A percentile compares a stretch with the other conserved stretches of the same genome.
Conservation (phyloP, 441 rosid species). For the Theobroma grandiflorum region DNA sequence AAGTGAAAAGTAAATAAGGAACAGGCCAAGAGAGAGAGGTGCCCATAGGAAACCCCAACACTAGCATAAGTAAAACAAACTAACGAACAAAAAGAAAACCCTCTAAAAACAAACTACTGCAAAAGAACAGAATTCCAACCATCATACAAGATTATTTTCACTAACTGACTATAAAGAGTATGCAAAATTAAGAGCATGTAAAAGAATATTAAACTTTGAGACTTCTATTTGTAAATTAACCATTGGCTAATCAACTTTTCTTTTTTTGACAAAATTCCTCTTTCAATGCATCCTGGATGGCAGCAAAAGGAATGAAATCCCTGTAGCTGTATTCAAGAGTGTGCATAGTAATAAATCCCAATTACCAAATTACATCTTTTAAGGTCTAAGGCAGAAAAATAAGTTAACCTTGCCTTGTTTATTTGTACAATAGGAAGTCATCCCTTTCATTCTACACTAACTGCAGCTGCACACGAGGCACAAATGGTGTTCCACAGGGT, state of each 20-base stretch:
- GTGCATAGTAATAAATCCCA: neutral
- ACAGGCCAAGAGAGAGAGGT: neutral
- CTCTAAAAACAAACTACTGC: neutral
- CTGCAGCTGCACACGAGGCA: neutral
- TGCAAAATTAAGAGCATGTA: neutral
- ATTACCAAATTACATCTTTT: neutral
- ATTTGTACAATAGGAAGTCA: neutral
- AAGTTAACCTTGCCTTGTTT: neutral
- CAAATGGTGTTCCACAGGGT: neutral
- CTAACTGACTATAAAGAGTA: neutral
- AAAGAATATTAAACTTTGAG: neutral
- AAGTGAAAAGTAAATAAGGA: too few relatives aligned
- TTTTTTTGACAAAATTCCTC: neutral
- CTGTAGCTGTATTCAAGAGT: neutral
- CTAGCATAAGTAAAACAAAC: neutral
- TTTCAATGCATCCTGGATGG: neutral
- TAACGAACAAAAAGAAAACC: neutral
- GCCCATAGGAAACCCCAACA: neutral
- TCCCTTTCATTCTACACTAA: neutral
- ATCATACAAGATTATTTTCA: neutral
- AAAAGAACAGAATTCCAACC: neutral
- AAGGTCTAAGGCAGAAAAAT: neutral
- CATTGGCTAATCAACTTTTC: neutral
- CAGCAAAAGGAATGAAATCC: neutral
- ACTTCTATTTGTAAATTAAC: neutral